Base-by-base conservation (phyloP, 2,329 filamentous ascomycete genomes). In the Aspergillus tamarii region DNA sequence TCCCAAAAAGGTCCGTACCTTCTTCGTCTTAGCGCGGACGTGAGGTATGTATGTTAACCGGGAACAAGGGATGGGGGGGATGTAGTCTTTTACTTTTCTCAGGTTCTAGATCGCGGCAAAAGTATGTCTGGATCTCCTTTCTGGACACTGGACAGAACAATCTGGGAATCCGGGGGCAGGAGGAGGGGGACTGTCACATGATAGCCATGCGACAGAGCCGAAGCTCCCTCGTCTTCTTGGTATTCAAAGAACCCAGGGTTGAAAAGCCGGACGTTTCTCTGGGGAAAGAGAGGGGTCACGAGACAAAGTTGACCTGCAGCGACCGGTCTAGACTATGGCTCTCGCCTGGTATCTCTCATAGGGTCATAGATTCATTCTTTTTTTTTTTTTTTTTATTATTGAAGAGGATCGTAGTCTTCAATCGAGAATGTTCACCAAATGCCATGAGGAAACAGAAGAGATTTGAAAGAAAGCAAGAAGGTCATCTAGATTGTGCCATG, bases 291-390 rank as follows among this genome's bases (percentile, higher is more conserved):
- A n/a, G 46, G 46, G 52, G 45, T 59, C 57, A 59, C 57, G 57
- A 59, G 57, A 59, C 32, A 28, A 26, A n/a, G 12, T 34, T 34
- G 9, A 26, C 45, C 57, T 57, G 55, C 41, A 48, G 54, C 21
- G 56, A 58, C 56, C 56, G 56, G 56, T 58, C 56, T 58, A 58
- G 56, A 58, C 56, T 57, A 19, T 12, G 34, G 6, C 12, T 36
- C 4, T 36, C 14, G 12, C 12, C 14, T 36, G 34, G 54, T 9
- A 11, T 32, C 2, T 21, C 11, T 14, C 2, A 3, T 16, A 8
- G 16, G 36, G 39, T 26, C 23, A 16, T 28, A 10, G 32, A 32
- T 46, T 21, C 16, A 4, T 57, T 11, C 36, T 16, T 48, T 4
- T 28, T 19, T 11, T 26, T 4, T 32, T 21, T 16, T 9, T 6